These are phyloP conservation scores for Erodium texanum DNA, from an alignment of 441 rosid species.

Conservation along the genomic window DNA sequence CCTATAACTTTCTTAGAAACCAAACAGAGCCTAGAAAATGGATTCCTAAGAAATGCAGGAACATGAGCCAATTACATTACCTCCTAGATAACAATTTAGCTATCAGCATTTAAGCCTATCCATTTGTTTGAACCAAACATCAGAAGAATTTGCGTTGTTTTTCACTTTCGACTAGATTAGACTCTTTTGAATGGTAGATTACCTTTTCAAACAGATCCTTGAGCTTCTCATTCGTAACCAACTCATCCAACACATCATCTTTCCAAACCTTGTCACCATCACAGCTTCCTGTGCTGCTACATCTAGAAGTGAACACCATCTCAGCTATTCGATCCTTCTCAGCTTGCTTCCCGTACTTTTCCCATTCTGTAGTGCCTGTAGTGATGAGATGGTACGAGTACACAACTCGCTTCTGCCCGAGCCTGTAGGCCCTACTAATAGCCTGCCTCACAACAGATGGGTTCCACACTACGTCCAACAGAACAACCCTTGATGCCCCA, in stretches of 20 bases:
- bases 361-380: neutral
- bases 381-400: slow-evolving; percentile 1
- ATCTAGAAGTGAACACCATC: neutral
- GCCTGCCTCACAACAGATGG: neutral
- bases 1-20: too few relatives aligned
- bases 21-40: too few relatives aligned
- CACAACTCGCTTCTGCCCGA: neutral
- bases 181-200: neutral
- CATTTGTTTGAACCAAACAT: too few relatives aligned
- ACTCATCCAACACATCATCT: neutral
- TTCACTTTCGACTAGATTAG: too few relatives aligned
- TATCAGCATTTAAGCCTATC: too few relatives aligned
- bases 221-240: neutral
- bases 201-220: neutral
- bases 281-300: neutral
- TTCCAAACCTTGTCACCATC: neutral
- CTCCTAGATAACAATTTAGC: too few relatives aligned
- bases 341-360: neutral
- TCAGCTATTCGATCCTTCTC: neutral
- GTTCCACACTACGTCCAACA: neutral
- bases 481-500: slow-evolving; percentile 33
- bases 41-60: too few relatives aligned
- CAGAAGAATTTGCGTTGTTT: too few relatives aligned
- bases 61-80: too few relatives aligned
- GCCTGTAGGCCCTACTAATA: neutral